Conservation (phyloP, 805 yeast genomes). For the Monosporozyma servazzii region DNA sequence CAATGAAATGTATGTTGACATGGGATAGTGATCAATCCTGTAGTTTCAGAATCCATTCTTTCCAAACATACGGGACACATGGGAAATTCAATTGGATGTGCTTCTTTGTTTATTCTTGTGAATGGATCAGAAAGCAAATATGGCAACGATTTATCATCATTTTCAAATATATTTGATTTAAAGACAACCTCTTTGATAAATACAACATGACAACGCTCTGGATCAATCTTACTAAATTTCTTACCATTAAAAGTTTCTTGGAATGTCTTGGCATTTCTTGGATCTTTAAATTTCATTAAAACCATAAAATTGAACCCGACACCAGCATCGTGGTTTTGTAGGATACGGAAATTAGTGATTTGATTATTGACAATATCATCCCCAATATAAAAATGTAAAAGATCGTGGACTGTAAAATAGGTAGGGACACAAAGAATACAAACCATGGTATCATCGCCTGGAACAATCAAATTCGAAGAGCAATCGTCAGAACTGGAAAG, state of each 20-base stretch:
- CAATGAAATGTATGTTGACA: conserved; percentile 94
- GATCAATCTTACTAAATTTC: conserved; percentile 77
- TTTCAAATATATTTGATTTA: conserved; percentile 20
- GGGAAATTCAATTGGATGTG: conserved; percentile 51
- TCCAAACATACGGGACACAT: conserved; percentile 92
- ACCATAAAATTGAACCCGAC: conserved; percentile 55
- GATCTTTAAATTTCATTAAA: conserved; percentile 58
- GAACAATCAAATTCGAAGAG: conserved; percentile 16
- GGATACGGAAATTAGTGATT: conserved; percentile 63
- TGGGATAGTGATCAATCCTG: conserved; percentile 79
- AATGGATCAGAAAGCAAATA: conserved; percentile 68
- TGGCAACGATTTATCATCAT: conserved; percentile 37
- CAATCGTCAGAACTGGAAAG: conserved; percentile 1
- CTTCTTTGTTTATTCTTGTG: conserved; percentile 31
- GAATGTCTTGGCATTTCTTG: conserved; percentile 51
- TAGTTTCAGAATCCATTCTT: conserved; percentile 68
- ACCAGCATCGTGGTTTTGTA: conserved; percentile 52
- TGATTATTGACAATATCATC: conserved; percentile 49
- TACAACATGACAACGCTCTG: conserved; percentile 74
- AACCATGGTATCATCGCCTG: conserved; percentile 57
- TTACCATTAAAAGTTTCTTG: conserved; percentile 60
- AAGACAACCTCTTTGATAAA: conserved; percentile 54
- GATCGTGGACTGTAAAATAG: conserved; percentile 76
- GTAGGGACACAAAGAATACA: conserved; percentile 81
- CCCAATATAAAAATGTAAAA: conserved; percentile 57